Evolutionary conservation across 2,329 filamentous ascomycete species (phyloP), one percentile per base, ranked within the genome.

Genomic region (Phialophora tarda): DNA sequence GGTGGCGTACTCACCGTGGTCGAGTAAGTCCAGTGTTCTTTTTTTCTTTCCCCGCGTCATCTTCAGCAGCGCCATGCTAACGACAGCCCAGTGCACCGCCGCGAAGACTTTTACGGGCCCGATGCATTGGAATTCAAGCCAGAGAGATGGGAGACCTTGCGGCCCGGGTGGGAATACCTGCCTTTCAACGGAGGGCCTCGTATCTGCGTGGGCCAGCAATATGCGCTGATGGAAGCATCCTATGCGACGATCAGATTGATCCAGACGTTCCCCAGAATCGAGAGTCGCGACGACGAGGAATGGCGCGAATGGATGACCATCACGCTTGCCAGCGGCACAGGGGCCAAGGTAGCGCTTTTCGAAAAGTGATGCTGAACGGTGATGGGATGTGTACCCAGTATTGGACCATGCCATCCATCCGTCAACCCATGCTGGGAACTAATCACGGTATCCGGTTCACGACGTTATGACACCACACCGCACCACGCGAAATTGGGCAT

Each of bases 281-380:
- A 88, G 73, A 76, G 69, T 61, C 63, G 71, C 10, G 71, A 73
- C 54, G 50, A 64, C 8, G 51, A 66, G 38, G 66, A 69, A 56
- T 73, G 71, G 71, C 61, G 69, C 91, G 90, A 74, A 92, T 96
- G 63, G 82, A 86, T n/a, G 95, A 94, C 84, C 91, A 82, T 70
- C 93, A 92, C 81, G 88, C 90, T 0, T 89, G 91, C 66, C 95
- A 96, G 82, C 90, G 90, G 0, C 91, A 92, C 11, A 84, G 89
- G 59, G 92, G 93, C 64, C 57, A 69, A 69, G 55, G 69, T 71
- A 7, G 67, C 69, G 3, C 56, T 71, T 21, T 71, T 65, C 57
- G 69, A 71, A 41, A 68, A 69, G 50, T 71, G 59, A 71, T 4
- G 26, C 50, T 11, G 34, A 21, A 4, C 10, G 23, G 10, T n/a